Percentiles rank a stretch among this genome's conserved stretches.
phyloP scores from a whole-genome alignment of 2,329 filamentous ascomycete species.

The Decorospora gaudefroyi region DNA sequence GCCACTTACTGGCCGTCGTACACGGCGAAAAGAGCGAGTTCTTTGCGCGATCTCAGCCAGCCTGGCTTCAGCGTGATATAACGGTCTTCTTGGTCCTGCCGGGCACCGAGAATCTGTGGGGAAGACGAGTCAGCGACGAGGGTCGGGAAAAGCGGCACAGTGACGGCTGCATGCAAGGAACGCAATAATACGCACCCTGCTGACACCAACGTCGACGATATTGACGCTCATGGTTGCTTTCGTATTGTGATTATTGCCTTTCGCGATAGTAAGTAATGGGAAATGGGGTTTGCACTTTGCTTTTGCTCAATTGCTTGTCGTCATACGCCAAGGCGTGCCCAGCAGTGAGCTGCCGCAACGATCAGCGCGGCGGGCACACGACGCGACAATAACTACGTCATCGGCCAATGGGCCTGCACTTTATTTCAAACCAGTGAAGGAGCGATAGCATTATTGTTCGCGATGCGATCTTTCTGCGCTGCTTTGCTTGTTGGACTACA shows the following conservation, averaged over 20 bases:
- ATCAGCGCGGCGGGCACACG: slow-evolving; percentile 12
- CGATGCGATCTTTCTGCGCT: too few relatives aligned
- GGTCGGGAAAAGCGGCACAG: slow-evolving; percentile 6
- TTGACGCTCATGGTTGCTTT: slow-evolving; percentile 16
- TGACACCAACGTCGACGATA: slow-evolving; percentile 24
- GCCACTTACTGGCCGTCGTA: slow-evolving; percentile 33
- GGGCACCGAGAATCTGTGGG: slow-evolving; percentile 29
- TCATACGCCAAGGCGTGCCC: slow-evolving; percentile 20
- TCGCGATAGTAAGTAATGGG: not conserved
- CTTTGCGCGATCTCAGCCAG: slow-evolving; percentile 26
- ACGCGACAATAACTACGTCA: slow-evolving; percentile 27
- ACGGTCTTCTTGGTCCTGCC: slow-evolving; percentile 31
- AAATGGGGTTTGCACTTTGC: slow-evolving; percentile 1
- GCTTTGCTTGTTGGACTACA: too few relatives aligned
- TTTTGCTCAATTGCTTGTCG: slow-evolving; percentile 6
- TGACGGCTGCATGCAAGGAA: slow-evolving; percentile 2
- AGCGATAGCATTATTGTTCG: too few relatives aligned
- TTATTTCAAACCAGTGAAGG: slow-evolving; percentile 7
- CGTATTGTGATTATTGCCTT: slow-evolving; percentile 1
- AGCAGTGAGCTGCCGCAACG: slow-evolving; percentile 9
- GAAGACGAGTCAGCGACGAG: slow-evolving; percentile 19
- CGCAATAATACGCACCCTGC: slow-evolving; percentile 17
- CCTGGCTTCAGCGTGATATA: slow-evolving; percentile 25
- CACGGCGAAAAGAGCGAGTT: slow-evolving; percentile 30
- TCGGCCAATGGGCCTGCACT: slow-evolving; percentile 7